phyloP scores from a whole-genome alignment of 2,329 filamentous ascomycete genomes.

The Fragosphaeria purpurea region DNA sequence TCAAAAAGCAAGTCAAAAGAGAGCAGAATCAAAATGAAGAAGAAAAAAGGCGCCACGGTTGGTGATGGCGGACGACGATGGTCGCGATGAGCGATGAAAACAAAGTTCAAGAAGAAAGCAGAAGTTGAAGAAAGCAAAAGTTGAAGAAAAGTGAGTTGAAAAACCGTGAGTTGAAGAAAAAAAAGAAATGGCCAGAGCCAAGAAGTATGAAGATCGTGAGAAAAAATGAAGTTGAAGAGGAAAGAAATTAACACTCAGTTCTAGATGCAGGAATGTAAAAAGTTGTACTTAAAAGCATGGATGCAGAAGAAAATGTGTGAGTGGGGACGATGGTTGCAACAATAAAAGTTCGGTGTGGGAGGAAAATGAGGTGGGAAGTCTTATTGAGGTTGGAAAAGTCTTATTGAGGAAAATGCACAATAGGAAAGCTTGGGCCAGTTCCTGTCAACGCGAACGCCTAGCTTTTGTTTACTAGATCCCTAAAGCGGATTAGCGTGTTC shows the following conservation, averaged over 20 bases:
- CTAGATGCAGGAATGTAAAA: too few species aligned
- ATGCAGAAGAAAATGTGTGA: background rate
- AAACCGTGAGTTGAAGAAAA: background rate
- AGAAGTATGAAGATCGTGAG: background rate
- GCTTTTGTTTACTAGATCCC: constrained; percentile 16
- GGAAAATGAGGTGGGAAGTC: too few species aligned
- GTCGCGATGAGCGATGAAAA: too few species aligned
- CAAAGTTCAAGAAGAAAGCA: too few species aligned
- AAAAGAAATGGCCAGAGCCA: background rate
- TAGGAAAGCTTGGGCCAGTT: background rate
- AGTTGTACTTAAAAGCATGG: too few species aligned
- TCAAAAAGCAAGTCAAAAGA: too few species aligned
- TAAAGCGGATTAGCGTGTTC: constrained; percentile 10
- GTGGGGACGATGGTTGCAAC: too few species aligned
- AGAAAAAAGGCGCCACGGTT: too few species aligned
- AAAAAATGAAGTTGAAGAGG: background rate
- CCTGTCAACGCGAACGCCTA: background rate
- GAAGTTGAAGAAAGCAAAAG: background rate
- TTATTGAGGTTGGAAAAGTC: too few species aligned
- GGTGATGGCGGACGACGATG: too few species aligned
- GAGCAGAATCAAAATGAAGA: too few species aligned
- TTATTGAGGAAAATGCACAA: background rate
- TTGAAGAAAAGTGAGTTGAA: background rate
- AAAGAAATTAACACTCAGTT: background rate
- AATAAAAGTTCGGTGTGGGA: too few species aligned